Evolutionary conservation across 495 filamentous ascomycete genomes (phyloP).

Genomic region (Aspergillus sclerotiicarbonarius): DNA sequence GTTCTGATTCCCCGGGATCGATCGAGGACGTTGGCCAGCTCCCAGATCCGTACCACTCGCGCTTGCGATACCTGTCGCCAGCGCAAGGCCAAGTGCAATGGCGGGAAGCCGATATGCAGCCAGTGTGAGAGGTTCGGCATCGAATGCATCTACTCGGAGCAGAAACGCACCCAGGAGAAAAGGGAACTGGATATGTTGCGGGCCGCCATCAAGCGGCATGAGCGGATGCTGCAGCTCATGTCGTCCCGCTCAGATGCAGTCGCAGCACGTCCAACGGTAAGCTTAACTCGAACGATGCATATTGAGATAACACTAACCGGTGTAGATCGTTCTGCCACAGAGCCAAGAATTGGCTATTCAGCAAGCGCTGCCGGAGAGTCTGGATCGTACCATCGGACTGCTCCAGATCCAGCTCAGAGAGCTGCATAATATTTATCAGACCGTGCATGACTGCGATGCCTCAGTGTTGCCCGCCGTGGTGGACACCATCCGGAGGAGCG

Average conservation of each 20-base stretch:
- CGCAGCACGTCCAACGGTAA: neutral
- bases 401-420: neutral
- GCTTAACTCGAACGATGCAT: neutral
- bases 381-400: neutral
- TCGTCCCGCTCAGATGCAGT: neutral
- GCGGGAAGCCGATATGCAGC: neutral
- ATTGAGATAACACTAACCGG: neutral
- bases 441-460: neutral
- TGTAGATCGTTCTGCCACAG: neutral
- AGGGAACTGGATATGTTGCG: neutral
- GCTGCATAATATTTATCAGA: neutral
- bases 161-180: neutral
- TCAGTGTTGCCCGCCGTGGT: neutral
- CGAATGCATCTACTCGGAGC: slow-evolving; percentile 3
- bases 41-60: neutral
- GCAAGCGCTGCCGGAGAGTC: neutral
- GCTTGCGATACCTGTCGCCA: slow-evolving; percentile 3
- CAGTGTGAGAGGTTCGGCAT: neutral
- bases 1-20: slow-evolving; percentile 3
- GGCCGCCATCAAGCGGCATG: neutral
- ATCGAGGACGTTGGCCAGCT: neutral
- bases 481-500: neutral
- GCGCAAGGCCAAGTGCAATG: slow-evolving; percentile 7
- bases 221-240: neutral
- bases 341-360: neutral